Percentiles rank a stretch among this genome's conserved stretches.
Evolutionary conservation across 305 asterid species (phyloP).

Genomic region (Coffea humblotiana): DNA sequence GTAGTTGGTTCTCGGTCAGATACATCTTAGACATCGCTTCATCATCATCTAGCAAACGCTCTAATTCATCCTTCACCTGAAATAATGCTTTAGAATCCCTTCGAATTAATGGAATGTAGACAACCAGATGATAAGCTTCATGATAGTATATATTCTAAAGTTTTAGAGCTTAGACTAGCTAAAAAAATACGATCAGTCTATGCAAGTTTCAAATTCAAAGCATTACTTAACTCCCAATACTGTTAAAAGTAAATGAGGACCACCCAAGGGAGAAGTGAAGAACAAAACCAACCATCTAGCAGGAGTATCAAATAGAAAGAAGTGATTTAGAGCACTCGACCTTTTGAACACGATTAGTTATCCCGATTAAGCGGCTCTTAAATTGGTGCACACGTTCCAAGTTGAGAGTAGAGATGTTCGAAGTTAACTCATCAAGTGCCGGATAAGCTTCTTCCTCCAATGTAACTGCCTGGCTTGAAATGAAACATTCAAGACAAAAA

Average conservation of each 20-base stretch:
- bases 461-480: conserved; percentile 62
- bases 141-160: too few species aligned
- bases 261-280: not conserved
- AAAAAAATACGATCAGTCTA: too few species aligned
- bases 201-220: too few species aligned
- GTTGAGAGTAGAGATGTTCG: conserved; percentile 92
- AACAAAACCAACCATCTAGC: too few species aligned
- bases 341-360: conserved; percentile 98
- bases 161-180: too few species aligned
- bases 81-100: not conserved
- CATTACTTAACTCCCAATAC: too few species aligned
- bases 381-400: conserved; percentile 95
- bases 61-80: conserved; percentile 94
- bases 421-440: conserved; percentile 81
- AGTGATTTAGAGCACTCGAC: conserved; percentile 17
- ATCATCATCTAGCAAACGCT: conserved; percentile 91
- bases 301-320: too few species aligned
- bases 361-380: conserved; percentile 90
- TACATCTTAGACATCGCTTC: conserved; percentile 99
- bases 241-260: too few species aligned
- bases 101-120: too few species aligned
- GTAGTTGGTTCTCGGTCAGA: conserved; percentile 72
- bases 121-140: too few species aligned
- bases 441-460: conserved; percentile 98
- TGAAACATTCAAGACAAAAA: too few species aligned